phyloP scores from a whole-genome alignment of 768 basidiomycete genomes.

The Cubamyces lactineus region DNA sequence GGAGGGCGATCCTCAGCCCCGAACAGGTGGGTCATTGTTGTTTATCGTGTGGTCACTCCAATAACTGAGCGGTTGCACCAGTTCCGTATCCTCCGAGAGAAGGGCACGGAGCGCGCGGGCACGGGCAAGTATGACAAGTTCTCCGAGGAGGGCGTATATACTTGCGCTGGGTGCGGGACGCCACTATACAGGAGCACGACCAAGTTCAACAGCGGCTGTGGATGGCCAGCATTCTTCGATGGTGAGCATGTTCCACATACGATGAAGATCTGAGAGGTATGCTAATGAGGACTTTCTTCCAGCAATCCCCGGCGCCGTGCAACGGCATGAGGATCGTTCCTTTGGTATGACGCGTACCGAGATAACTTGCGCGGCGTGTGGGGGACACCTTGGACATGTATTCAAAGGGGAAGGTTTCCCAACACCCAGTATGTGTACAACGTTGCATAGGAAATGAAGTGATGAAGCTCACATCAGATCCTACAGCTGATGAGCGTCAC shows the following conservation, averaged over 20 bases:
- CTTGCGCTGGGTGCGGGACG: conserved; percentile 78
- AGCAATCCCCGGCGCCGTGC: conserved; percentile 92
- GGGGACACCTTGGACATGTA: conserved; percentile 93
- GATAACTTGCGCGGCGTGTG: conserved; percentile 89
- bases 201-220: conserved; percentile 92
- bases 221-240: conserved; percentile 99
- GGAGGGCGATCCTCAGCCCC: conserved; percentile 78
- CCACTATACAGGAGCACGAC: conserved; percentile 87
- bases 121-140: conserved; percentile 83
- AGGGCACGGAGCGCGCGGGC: conserved; percentile 82
- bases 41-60: neutral
- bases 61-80: conserved; percentile 33
- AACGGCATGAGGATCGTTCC: conserved; percentile 69
- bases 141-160: conserved; percentile 66
- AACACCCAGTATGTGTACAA: conserved; percentile 65
- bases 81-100: conserved; percentile 85
- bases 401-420: conserved; percentile 89
- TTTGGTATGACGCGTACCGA: conserved; percentile 76
- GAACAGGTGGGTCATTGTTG: conserved; percentile 65
- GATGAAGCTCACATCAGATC: neutral
- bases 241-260: conserved; percentile 47
- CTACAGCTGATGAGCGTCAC: conserved; percentile 79
- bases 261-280: too few relatives aligned
- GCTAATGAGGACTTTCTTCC: conserved; percentile 7
- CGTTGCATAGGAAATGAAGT: neutral